Evolutionary conservation across 2,329 filamentous ascomycete species (phyloP).

Genomic region (Colletotrichum scovillei): DNA sequence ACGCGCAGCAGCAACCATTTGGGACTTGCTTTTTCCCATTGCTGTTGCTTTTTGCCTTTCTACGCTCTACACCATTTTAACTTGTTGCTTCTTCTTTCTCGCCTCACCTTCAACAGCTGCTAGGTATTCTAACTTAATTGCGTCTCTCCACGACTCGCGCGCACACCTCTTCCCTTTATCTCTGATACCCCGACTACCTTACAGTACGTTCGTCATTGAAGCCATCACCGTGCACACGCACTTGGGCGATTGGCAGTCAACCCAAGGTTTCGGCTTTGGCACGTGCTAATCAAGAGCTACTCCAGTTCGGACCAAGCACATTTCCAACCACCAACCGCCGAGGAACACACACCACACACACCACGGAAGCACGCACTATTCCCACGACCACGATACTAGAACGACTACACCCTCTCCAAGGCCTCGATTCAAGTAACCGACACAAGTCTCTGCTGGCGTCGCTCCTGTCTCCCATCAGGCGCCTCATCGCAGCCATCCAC

Average conservation of each 20-base stretch:
- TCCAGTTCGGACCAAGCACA: conserved; percentile 20
- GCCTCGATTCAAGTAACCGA: neutral
- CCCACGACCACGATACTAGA: neutral
- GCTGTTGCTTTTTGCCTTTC: neutral
- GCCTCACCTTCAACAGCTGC: neutral
- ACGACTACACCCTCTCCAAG: neutral
- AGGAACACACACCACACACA: neutral
- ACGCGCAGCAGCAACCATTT: neutral
- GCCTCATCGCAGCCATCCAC: neutral
- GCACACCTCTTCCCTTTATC: neutral
- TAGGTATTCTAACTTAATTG: neutral
- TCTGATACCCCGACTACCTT: neutral
- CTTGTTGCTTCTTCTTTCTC: neutral
- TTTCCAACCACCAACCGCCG: neutral
- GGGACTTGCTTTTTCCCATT: neutral
- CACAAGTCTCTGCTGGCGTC: neutral
- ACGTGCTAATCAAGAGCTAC: conserved; percentile 29
- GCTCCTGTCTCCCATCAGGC: neutral
- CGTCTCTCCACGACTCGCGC: neutral
- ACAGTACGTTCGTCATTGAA: conserved; percentile 5
- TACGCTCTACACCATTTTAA: neutral
- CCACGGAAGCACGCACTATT: neutral
- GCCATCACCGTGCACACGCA: neutral
- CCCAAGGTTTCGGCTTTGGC: conserved; percentile 8
- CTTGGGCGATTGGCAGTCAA: neutral